These are phyloP conservation scores for Leishmania tropica DNA, from an alignment of 208 protist species.

Conservation along the genomic window DNA sequence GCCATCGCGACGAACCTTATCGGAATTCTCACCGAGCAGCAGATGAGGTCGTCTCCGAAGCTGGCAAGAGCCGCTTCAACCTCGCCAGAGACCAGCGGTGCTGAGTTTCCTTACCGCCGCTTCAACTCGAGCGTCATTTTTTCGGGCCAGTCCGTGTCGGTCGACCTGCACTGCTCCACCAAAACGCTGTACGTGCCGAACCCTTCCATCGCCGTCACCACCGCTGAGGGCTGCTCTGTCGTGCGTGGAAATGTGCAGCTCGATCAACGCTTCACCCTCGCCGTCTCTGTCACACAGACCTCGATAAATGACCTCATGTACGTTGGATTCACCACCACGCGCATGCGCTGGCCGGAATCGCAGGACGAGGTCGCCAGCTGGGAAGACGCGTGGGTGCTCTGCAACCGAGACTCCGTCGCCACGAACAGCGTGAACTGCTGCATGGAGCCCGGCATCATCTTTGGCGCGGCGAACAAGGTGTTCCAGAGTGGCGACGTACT, in stretches of 20 bases:
- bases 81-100: neutral
- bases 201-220: constrained; percentile 76
- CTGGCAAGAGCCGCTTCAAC: neutral
- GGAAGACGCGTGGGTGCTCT: constrained; percentile 84
- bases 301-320: constrained; percentile 64
- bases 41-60: neutral
- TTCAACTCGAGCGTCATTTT: constrained; percentile 33
- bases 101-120: constrained; percentile 11
- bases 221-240: constrained; percentile 46
- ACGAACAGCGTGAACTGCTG: constrained; percentile 90
- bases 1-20: constrained; percentile 51
- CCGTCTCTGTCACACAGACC: constrained; percentile 67
- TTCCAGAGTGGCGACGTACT: constrained; percentile 77
- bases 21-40: constrained; percentile 35
- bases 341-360: constrained; percentile 41
- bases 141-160: constrained; percentile 36
- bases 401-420: constrained; percentile 62
- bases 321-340: constrained; percentile 78
- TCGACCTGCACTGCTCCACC: constrained; percentile 70
- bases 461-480: constrained; percentile 62
- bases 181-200: constrained; percentile 69
- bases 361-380: constrained; percentile 64
- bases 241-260: constrained; percentile 68
- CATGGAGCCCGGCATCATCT: constrained; percentile 82
- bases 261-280: constrained; percentile 57